phyloP scores from a whole-genome alignment of 805 yeast genomes.

The Gaillardinia entomophila region DNA sequence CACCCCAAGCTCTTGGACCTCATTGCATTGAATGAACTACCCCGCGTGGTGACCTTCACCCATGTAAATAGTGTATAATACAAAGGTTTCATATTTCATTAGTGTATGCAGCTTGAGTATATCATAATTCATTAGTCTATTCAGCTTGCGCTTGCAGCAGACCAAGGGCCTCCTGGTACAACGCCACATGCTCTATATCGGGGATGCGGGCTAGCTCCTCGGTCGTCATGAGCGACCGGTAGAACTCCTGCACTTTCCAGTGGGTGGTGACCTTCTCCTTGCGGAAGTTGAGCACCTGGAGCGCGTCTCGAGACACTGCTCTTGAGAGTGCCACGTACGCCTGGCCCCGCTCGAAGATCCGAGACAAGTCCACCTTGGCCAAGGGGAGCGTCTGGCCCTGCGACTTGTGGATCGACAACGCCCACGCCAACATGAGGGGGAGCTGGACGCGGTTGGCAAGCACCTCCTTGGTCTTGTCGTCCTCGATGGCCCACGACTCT shows the following conservation, averaged over 20 bases:
- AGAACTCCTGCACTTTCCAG: slow-evolving; percentile 65
- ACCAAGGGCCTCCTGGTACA: background rate
- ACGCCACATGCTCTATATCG: too few species aligned
- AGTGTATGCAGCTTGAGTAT: too few species aligned
- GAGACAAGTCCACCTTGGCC: slow-evolving; percentile 70
- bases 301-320: slow-evolving; percentile 76
- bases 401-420: slow-evolving; percentile 89
- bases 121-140: too few species aligned
- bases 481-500: slow-evolving; percentile 77
- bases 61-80: too few species aligned
- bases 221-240: slow-evolving; percentile 41
- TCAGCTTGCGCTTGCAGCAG: too few species aligned
- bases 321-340: slow-evolving; percentile 94
- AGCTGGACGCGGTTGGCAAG: slow-evolving; percentile 72
- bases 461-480: slow-evolving; percentile 55
- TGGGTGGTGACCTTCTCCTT: slow-evolving; percentile 62
- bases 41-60: too few species aligned
- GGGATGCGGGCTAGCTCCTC: slow-evolving; percentile 12
- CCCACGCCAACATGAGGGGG: slow-evolving; percentile 94
- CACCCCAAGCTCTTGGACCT: background rate
- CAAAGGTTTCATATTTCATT: too few species aligned
- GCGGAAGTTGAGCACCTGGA: slow-evolving; percentile 75
- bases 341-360: slow-evolving; percentile 86
- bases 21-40: background rate
- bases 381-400: slow-evolving; percentile 86